Evolutionary conservation across 257 asterid species (phyloP).

Genomic region (Agastache rugosa): DNA sequence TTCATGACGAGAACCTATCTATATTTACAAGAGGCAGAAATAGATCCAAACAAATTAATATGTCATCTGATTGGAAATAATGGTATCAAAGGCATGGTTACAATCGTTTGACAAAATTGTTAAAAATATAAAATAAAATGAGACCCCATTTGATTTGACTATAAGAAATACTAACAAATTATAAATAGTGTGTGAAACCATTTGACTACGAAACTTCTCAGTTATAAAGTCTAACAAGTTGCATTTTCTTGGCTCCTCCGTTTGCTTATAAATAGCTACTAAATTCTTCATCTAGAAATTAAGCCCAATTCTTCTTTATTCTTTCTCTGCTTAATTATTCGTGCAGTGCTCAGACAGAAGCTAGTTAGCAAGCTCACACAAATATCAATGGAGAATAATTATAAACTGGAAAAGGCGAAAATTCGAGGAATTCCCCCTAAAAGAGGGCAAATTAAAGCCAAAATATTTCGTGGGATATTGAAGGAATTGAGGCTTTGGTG

Average conservation of each 20-base stretch:
- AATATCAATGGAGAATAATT: neutral
- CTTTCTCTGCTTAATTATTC: no score
- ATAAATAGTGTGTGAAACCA: neutral
- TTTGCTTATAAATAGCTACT: constrained; percentile 5
- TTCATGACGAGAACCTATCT: no score
- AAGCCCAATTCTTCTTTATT: neutral
- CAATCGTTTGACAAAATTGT: no score
- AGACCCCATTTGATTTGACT: neutral
- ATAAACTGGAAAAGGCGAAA: neutral
- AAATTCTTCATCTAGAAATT: neutral
- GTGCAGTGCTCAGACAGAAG: no score
- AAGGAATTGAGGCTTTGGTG: constrained; percentile 18
- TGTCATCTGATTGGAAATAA: no score
- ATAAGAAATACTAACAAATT: neutral
- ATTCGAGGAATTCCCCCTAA: neutral
- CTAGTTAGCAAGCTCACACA: neutral
- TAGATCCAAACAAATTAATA: no score
- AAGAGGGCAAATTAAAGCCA: constrained; percentile 29
- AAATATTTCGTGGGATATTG: neutral
- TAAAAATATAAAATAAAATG: neutral
- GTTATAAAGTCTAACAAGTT: neutral
- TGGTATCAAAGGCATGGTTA: no score
- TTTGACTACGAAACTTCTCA: neutral
- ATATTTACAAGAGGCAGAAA: no score
- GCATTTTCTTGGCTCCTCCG: neutral